Evolutionary conservation across 306 rosid species (phyloP).

Genomic region (Acacia melanoxylon): DNA sequence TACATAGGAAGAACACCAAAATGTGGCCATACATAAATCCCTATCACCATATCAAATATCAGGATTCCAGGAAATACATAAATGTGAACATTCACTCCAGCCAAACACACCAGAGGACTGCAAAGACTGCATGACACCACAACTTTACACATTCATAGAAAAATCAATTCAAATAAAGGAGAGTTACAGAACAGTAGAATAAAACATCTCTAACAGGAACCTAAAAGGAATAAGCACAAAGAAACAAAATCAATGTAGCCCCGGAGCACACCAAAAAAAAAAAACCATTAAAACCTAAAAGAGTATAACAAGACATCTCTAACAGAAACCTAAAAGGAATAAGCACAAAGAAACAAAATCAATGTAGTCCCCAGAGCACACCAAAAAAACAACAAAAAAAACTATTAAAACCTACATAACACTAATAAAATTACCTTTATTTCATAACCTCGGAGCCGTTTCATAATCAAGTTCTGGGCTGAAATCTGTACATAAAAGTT

Average conservation of each 20-base stretch:
- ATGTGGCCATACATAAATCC: background rate
- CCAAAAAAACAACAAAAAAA: background rate
- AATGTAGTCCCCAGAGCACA: too few relatives aligned
- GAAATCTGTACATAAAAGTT: constrained; percentile 56
- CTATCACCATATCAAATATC: background rate
- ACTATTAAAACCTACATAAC: background rate
- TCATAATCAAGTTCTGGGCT: constrained; percentile 81
- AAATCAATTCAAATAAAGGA: background rate
- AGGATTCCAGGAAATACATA: background rate
- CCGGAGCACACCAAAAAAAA: too few relatives aligned
- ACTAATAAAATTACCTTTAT: constrained; percentile 63
- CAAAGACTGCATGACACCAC: background rate
- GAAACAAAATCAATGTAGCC: background rate
- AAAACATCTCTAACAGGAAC: background rate
- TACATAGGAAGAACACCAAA: background rate
- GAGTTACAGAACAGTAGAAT: background rate
- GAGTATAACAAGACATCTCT: background rate
- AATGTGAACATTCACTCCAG: background rate
- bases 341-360: background rate
- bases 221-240: background rate
- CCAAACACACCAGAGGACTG: background rate
- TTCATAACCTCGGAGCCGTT: constrained; percentile 83
- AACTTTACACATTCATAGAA: background rate
- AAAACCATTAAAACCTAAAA: background rate
- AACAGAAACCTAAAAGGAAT: background rate